Percentiles rank a stretch among this genome's conserved stretches.
Conservation (phyloP, 805 yeast species). For the Saccharomycopsis sp. region DNA sequence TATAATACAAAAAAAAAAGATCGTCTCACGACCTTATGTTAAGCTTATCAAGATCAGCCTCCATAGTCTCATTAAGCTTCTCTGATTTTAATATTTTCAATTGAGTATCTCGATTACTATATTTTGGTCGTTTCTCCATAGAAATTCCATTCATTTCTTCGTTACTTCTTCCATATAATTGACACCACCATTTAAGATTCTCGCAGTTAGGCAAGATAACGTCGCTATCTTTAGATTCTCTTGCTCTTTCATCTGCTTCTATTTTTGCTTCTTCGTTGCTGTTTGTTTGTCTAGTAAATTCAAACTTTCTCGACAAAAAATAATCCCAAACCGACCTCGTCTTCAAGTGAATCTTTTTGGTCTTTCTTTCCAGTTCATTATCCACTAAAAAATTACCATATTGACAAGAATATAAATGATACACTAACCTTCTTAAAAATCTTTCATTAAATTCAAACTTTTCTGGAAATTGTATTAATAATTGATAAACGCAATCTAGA, state of each 20-base stretch:
- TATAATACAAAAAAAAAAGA: background rate
- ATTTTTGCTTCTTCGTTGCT: constrained; percentile 13
- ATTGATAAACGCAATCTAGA: constrained; percentile 81
- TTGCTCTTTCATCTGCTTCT: constrained; percentile 17
- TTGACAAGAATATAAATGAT: constrained; percentile 89
- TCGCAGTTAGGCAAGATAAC: constrained; percentile 51
- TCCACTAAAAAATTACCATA: constrained; percentile 86
- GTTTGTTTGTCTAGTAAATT: constrained; percentile 55
- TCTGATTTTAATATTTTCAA: background rate
- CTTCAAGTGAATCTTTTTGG: constrained; percentile 32
- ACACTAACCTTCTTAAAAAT: constrained; percentile 73
- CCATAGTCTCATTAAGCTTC: background rate
- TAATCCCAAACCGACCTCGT: constrained; percentile 93
- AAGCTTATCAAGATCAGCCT: background rate
- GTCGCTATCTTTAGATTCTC: constrained; percentile 7
- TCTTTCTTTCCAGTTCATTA: constrained; percentile 54
- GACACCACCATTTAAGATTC: constrained; percentile 83
- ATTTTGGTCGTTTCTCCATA: background rate
- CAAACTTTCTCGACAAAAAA: constrained; percentile 65
- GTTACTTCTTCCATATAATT: constrained; percentile 69
- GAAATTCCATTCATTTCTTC: constrained; percentile 48
- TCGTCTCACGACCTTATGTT: background rate
- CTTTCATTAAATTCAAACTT: constrained; percentile 85
- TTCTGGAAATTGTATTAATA: constrained; percentile 60
- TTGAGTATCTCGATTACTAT: background rate